These are phyloP conservation scores for Penicillium sp. DNA, from an alignment of 2,329 filamentous ascomycete genomes.

Conservation along the genomic window DNA sequence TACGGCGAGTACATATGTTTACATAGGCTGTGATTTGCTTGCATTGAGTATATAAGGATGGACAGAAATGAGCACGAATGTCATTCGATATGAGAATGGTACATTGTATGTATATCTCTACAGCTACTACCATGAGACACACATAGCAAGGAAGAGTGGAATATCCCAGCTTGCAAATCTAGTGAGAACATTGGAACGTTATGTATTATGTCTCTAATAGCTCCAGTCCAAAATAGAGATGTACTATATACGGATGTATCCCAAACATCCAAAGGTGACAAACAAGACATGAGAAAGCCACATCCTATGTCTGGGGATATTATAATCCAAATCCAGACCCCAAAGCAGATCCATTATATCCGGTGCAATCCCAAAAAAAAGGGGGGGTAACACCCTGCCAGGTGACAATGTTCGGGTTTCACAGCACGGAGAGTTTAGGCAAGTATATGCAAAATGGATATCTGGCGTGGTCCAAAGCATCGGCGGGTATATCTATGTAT, in stretches of 20 bases:
- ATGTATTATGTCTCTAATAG: background rate
- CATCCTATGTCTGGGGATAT: background rate
- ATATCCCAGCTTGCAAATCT: background rate
- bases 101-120: background rate
- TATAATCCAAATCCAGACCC: background rate
- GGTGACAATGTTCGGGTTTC: background rate
- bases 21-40: background rate
- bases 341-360: background rate
- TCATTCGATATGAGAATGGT: background rate
- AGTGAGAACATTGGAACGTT: background rate
- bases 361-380: background rate
- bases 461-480: background rate
- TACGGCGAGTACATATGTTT: background rate
- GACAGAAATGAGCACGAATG: background rate
- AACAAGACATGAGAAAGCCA: background rate
- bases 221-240: background rate
- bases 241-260: background rate
- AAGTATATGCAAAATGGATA: background rate
- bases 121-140: background rate
- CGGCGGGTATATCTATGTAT: background rate
- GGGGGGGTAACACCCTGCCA: too few species aligned
- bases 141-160: background rate
- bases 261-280: background rate
- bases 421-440: background rate
- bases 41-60: background rate